phyloP scores from a whole-genome alignment of 305 asterid species.

The Andrographis paniculata region DNA sequence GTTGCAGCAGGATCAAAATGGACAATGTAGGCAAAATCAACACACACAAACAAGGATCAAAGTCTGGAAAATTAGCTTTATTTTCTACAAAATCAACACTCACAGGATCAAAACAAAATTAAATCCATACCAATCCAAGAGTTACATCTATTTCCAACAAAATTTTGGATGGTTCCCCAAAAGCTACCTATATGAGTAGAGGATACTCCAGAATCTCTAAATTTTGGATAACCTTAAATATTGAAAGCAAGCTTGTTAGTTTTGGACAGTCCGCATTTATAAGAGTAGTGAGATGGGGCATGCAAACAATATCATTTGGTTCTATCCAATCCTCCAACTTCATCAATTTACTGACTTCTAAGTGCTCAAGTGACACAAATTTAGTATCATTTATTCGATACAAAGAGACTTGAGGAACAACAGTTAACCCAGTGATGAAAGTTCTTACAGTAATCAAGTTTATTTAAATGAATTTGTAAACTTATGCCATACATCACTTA shows the following conservation, averaged over 20 bases:
- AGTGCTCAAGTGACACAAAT: not conserved
- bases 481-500: conserved; percentile 14
- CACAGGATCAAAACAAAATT: no score
- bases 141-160: no score
- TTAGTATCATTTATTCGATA: conserved; percentile 15
- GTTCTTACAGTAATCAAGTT: conserved; percentile 16
- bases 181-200: no score
- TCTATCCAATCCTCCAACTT: not conserved
- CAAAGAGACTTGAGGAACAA: conserved; percentile 19
- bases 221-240: not conserved
- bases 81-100: no score
- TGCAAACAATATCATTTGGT: not conserved
- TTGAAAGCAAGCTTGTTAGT: not conserved
- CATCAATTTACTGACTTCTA: not conserved
- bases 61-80: no score
- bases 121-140: no score
- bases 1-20: no score
- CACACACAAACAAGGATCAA: no score
- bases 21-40: no score
- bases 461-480: conserved; percentile 22
- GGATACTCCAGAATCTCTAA: no score
- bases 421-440: conserved; percentile 29
- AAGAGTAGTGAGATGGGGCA: not conserved
- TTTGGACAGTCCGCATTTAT: not conserved
- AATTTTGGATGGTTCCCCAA: no score